phyloP scores from a whole-genome alignment of 2,329 filamentous ascomycete genomes.

The Trichoderma sp. region DNA sequence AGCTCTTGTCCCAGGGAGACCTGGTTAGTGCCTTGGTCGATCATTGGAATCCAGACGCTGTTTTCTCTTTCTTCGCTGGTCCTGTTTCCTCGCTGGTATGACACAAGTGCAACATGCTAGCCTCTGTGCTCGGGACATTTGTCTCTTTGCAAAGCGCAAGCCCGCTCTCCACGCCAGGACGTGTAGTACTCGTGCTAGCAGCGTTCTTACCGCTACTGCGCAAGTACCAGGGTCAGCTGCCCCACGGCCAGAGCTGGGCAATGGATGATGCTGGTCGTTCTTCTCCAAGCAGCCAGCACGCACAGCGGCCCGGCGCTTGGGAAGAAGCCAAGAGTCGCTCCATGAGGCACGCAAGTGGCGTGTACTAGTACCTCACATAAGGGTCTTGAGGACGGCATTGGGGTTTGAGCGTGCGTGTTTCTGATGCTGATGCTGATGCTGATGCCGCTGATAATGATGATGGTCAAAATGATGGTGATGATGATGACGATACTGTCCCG shows the following conservation, averaged over 20 bases:
- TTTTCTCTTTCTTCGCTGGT: background rate
- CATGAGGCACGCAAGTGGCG: background rate
- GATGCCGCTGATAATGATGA: background rate
- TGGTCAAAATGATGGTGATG: background rate
- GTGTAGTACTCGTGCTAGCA: background rate
- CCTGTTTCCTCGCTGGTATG: background rate
- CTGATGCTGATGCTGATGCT: background rate
- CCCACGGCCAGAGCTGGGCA: background rate
- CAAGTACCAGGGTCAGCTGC: conserved; percentile 9
- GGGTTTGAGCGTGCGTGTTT: too few relatives aligned
- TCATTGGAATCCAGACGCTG: background rate
- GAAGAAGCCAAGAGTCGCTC: background rate
- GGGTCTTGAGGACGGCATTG: background rate
- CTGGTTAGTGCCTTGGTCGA: background rate
- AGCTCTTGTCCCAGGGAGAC: background rate
- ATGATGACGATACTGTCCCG: background rate
- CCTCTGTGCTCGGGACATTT: background rate
- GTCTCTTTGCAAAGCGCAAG: background rate
- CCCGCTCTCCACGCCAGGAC: background rate
- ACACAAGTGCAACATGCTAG: background rate
- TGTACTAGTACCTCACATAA: background rate
- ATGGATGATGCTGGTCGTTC: background rate
- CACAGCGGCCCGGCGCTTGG: background rate
- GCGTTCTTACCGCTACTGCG: background rate
- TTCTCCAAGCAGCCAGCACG: background rate